phyloP scores from a whole-genome alignment of 148 eudicot species.

The Fagopyrum esculentum region DNA sequence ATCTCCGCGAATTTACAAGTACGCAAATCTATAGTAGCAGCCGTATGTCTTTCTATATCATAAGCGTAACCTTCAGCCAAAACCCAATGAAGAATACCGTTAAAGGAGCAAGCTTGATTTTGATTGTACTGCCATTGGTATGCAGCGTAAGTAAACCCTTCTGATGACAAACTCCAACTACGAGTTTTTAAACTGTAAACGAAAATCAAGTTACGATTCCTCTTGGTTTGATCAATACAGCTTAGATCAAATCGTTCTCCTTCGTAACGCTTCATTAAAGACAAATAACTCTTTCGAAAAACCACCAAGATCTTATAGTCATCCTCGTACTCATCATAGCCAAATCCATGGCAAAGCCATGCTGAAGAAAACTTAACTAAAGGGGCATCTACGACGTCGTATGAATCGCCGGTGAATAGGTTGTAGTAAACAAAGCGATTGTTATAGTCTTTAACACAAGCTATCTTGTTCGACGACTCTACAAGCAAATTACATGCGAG shows the following conservation, averaged over 20 bases:
- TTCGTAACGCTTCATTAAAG: neutral
- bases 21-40: neutral
- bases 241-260: neutral
- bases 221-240: too few species aligned
- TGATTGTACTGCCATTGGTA: neutral
- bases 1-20: neutral
- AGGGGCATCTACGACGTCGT: neutral
- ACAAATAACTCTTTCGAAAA: neutral
- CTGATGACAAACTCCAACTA: neutral
- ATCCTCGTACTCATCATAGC: neutral
- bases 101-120: neutral
- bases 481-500: neutral
- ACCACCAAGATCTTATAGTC: neutral
- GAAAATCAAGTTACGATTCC: neutral
- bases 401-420: neutral
- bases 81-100: neutral
- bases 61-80: neutral
- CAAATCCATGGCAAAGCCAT: neutral
- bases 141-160: neutral
- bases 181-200: neutral
- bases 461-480: neutral
- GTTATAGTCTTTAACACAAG: neutral
- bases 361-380: rapidly evolving
- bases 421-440: neutral
- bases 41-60: neutral